These are phyloP conservation scores for Bretschneidera sinensis DNA, from an alignment of 345 rosid species.

Conservation along the genomic window DNA sequence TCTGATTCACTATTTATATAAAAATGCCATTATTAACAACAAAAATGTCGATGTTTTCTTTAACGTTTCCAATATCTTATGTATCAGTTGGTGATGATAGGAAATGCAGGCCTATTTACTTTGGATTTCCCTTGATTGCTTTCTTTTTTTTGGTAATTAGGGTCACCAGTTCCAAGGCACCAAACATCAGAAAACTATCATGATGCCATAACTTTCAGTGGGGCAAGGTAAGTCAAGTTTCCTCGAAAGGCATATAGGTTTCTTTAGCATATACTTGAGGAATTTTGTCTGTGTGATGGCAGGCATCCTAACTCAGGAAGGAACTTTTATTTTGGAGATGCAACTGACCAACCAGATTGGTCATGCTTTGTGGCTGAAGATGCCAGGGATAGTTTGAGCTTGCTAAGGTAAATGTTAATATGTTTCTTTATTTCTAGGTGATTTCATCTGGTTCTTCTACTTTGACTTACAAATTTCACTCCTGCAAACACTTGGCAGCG, in stretches of 20 bases:
- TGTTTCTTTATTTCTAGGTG: slow-evolving; percentile 17
- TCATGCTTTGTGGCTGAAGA: slow-evolving; percentile 35
- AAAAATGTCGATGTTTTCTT: slow-evolving; percentile 1
- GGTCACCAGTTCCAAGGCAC: slow-evolving; percentile 32
- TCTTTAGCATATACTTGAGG: slow-evolving; percentile 6
- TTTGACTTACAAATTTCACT: slow-evolving; percentile 18
- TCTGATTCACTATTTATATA: neutral
- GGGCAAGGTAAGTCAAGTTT: slow-evolving; percentile 33
- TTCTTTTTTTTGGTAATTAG: slow-evolving; percentile 22
- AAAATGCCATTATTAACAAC: slow-evolving; percentile 5
- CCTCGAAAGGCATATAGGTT: slow-evolving; percentile 1
- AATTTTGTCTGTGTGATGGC: slow-evolving; percentile 14
- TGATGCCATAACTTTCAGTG: slow-evolving; percentile 24
- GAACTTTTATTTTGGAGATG: slow-evolving; percentile 23
- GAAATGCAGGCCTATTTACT: slow-evolving; percentile 2
- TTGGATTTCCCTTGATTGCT: slow-evolving; percentile 14
- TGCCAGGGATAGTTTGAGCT: slow-evolving; percentile 43
- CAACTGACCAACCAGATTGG: slow-evolving; percentile 31
- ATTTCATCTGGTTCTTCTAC: slow-evolving; percentile 6
- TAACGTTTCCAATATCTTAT: neutral
- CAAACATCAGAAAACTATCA: slow-evolving; percentile 26
- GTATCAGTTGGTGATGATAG: slow-evolving; percentile 8
- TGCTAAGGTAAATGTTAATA: slow-evolving; percentile 44
- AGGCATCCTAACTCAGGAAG: slow-evolving; percentile 21
- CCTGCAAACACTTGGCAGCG: slow-evolving; percentile 45